Evolutionary conservation across 208 protist species (phyloP).

Genomic region (Wallacemonas collosoma): DNA sequence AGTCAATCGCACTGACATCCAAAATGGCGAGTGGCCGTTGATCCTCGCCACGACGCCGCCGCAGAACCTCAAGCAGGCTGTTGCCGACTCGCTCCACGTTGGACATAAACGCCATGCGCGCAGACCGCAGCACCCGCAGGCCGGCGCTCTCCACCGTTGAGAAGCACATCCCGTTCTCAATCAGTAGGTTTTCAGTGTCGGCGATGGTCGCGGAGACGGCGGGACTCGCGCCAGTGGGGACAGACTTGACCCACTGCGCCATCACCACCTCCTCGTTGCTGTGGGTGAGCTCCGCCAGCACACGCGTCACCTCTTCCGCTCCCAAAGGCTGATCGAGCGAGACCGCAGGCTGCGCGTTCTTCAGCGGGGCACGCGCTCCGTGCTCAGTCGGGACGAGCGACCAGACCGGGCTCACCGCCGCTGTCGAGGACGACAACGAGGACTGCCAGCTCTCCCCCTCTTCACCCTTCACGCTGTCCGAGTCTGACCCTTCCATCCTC

Average conservation of each 20-base stretch:
- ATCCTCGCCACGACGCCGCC: slow-evolving; percentile 33
- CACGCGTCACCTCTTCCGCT: slow-evolving; percentile 8
- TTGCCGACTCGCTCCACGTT: slow-evolving; percentile 41
- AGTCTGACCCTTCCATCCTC: neutral
- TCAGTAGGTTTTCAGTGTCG: slow-evolving; percentile 31
- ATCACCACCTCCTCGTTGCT: slow-evolving; percentile 45
- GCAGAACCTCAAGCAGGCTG: slow-evolving; percentile 21
- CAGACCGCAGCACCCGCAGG: slow-evolving; percentile 58
- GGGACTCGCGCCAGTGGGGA: neutral
- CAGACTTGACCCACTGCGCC: slow-evolving; percentile 35
- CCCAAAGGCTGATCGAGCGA: slow-evolving; percentile 8
- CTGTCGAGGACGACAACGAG: no score
- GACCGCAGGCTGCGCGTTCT: neutral
- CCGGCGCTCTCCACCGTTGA: slow-evolving; percentile 43
- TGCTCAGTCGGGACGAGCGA: neutral
- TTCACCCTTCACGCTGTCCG: neutral
- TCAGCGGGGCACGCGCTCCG: neutral
- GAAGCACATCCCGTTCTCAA: slow-evolving; percentile 77
- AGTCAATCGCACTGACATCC: slow-evolving; percentile 71
- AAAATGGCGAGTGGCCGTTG: slow-evolving; percentile 49
- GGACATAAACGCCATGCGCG: slow-evolving; percentile 67
- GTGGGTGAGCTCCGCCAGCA: slow-evolving; percentile 29
- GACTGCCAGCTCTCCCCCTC: neutral
- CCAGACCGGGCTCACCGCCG: neutral
- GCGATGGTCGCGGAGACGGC: neutral